Evolutionary conservation across 1,284 basidiomycete species (phyloP).

Genomic region (Grifola frondosa): DNA sequence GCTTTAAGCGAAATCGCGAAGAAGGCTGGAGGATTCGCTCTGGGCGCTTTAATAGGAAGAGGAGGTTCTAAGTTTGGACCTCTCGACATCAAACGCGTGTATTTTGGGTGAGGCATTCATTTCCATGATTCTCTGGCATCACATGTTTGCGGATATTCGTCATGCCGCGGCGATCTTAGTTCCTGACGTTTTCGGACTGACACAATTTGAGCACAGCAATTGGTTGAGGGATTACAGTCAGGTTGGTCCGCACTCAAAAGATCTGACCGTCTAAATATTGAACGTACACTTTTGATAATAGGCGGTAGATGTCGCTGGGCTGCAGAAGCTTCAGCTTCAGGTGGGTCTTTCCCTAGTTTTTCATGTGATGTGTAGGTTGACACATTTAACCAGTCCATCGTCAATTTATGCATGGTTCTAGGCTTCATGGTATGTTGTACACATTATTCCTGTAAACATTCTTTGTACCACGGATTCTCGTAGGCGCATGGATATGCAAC

Average conservation of each 20-base stretch:
- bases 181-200: too few species aligned
- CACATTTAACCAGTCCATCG: constrained; percentile 59
- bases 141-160: neutral
- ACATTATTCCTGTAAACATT: neutral
- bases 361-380: neutral
- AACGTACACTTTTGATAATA: constrained; percentile 31
- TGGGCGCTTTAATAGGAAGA: constrained; percentile 57
- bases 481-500: constrained; percentile 86
- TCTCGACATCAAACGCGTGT: constrained; percentile 73
- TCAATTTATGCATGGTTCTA: constrained; percentile 88
- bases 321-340: constrained; percentile 74
- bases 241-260: constrained; percentile 32
- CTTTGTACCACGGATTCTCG: neutral
- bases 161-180: neutral
- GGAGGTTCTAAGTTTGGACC: constrained; percentile 72
- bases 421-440: constrained; percentile 63
- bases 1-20: constrained; percentile 64
- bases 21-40: constrained; percentile 58
- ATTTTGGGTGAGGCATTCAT: constrained; percentile 60
- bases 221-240: constrained; percentile 85
- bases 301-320: constrained; percentile 82
- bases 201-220: constrained; percentile 43
- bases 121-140: neutral
- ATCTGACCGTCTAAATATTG: neutral
- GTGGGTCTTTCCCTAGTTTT: constrained; percentile 43